phyloP scores from a whole-genome alignment of 148 eudicot genomes.

The Bassia scoparia region DNA sequence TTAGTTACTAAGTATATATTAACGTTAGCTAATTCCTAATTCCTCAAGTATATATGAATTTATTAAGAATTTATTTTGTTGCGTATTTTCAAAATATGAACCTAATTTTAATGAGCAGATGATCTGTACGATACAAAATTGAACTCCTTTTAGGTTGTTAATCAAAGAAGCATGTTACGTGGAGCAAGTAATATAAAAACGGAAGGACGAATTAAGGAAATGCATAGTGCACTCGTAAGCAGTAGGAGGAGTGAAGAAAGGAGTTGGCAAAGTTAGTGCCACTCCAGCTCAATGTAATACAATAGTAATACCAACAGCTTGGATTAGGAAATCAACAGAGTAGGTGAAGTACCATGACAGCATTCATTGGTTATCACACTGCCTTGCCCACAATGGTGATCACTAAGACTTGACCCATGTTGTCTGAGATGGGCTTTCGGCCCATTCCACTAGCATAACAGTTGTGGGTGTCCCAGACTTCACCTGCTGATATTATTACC shows the following conservation, averaged over 20 bases:
- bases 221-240: neutral
- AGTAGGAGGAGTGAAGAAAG: slow-evolving; percentile 29
- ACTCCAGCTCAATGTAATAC: slow-evolving; percentile 41
- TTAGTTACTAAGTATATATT: too few relatives aligned
- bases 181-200: too few relatives aligned
- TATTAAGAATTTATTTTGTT: too few relatives aligned
- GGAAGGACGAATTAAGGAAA: too few relatives aligned
- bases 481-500: slow-evolving; percentile 52
- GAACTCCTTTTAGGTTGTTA: too few relatives aligned
- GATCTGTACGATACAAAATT: too few relatives aligned
- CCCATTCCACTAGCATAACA: slow-evolving; percentile 61
- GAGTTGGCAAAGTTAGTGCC: slow-evolving; percentile 31
- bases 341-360: slow-evolving; percentile 38
- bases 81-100: too few relatives aligned
- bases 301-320: slow-evolving; percentile 47
- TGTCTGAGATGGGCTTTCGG: slow-evolving; percentile 37
- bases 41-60: too few relatives aligned
- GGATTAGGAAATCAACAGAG: slow-evolving; percentile 29
- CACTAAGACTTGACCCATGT: slow-evolving; percentile 22
- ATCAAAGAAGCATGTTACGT: too few relatives aligned
- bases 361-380: slow-evolving; percentile 47
- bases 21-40: too few relatives aligned
- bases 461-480: slow-evolving; percentile 58
- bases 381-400: slow-evolving; percentile 45
- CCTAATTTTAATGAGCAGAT: too few relatives aligned